Evolutionary conservation across 2,329 filamentous ascomycete species (phyloP).

Genomic region (Pseudovirgaria hyperparasitica): DNA sequence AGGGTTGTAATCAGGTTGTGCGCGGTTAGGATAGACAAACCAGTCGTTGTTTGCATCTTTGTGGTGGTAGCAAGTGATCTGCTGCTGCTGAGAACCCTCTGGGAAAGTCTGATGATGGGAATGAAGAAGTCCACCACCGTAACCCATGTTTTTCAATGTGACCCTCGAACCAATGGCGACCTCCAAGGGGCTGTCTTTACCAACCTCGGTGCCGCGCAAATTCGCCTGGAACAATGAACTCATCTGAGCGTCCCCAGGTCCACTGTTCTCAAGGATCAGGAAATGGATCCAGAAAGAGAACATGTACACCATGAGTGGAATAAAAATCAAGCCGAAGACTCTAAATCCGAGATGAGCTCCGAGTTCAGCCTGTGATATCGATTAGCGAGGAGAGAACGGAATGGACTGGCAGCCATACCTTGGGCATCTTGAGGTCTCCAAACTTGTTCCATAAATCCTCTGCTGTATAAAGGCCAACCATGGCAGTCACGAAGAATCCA

Average conservation of each 20-base stretch:
- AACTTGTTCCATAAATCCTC: conserved; percentile 99
- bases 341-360: conserved; percentile 69
- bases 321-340: conserved; percentile 73
- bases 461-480: conserved; percentile 89
- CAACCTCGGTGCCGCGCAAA: conserved; percentile 82
- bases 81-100: conserved; percentile 85
- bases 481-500: conserved; percentile 84
- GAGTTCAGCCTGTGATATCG: conserved; percentile 41
- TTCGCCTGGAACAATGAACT: conserved; percentile 98
- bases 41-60: conserved; percentile 99
- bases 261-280: conserved; percentile 80
- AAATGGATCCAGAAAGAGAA: conserved; percentile 95
- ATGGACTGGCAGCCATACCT: conserved; percentile 37
- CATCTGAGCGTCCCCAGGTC: conserved; percentile 98
- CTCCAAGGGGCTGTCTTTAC: conserved; percentile 87
- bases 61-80: conserved; percentile 98
- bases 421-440: conserved; percentile 82
- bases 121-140: conserved; percentile 89
- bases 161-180: conserved; percentile 78
- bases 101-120: conserved; percentile 95
- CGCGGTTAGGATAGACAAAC: conserved; percentile 94
- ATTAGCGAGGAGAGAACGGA: conserved; percentile 1
- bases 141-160: conserved; percentile 98
- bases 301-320: conserved; percentile 86
- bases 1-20: conserved; percentile 57